Base-by-base conservation (phyloP, 805 yeast genomes). In the Schwanniomyces yamadae region DNA sequence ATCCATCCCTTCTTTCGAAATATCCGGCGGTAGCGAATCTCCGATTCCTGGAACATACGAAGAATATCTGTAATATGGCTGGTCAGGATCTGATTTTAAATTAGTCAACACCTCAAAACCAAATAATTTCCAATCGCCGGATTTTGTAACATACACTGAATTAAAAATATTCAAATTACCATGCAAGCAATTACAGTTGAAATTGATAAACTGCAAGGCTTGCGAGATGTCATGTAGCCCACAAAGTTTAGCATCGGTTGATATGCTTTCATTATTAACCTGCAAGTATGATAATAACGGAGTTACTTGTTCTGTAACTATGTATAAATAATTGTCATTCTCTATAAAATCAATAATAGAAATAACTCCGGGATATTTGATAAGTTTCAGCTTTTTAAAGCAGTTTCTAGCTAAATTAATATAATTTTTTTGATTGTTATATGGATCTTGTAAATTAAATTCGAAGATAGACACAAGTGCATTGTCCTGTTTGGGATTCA, bases 51-150 rank as follows among this genome's bases (percentile, higher is more conserved):
- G 59, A 28, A 41, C 45, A 22, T 15, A 42, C 25, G 30, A 48
- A n/a, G 54, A 68, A 27, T 54, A 53, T 23, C 71, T 55, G 43
- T 67, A 73, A 8, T 62, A 53, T 14, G 73, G 71, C 33, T 60
- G 66, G 13, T 71, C 71, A 13, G 72, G 71, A 42, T 69, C 80
- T 4, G 73, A 63, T 7, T 47, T 63, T 28, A 73, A 54, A 36
- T 67, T 73, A 2, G 82, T 71, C 23, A 78, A 59, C 1, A 82
- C 57, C 57, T 90, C 97, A 49, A 89, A 79, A 1, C 96, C 95
- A 40, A 84, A 84, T 18, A 90, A 54, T 40, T 78, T 82, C 91
- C 95, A 87, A 51, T 84, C 95, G 10, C 96, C 95, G 20, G 69
- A 73, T 9, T 36, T 33, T 36, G 76, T 82, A 11, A 86, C 79